These are phyloP conservation scores for Sicyos baderoa DNA, from an alignment of 306 rosid species.

Conservation along the genomic window DNA sequence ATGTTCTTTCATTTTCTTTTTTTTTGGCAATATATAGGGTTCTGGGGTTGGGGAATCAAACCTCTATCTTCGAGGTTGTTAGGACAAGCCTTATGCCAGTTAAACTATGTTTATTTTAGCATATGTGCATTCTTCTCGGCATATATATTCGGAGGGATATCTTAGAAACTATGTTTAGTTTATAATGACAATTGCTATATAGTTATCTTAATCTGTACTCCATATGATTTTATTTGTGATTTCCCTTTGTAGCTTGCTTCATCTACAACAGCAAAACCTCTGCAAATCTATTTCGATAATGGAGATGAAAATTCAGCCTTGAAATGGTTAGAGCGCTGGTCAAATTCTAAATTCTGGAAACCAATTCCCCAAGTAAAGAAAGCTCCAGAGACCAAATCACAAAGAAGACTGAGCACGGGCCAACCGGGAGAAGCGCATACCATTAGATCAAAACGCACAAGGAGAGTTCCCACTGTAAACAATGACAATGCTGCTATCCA, in stretches of 20 bases:
- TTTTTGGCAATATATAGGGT: not conserved
- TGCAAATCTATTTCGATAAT: slow-evolving; percentile 58
- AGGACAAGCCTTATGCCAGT: too few species aligned
- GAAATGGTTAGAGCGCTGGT: slow-evolving; percentile 88
- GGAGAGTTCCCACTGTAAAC: slow-evolving; percentile 54
- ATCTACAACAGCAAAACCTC: slow-evolving; percentile 53
- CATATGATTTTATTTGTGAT: slow-evolving; percentile 25
- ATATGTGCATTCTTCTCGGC: too few species aligned
- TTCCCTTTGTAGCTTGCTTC: slow-evolving; percentile 61
- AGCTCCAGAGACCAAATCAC: slow-evolving; percentile 47
- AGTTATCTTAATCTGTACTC: not conserved
- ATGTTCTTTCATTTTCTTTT: not conserved
- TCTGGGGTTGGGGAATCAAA: too few species aligned
- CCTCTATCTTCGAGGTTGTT: too few species aligned
- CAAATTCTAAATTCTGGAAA: slow-evolving; percentile 66
- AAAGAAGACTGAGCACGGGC: slow-evolving; percentile 46
- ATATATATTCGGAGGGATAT: not conserved
- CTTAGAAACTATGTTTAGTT: not conserved
- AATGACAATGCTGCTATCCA: slow-evolving; percentile 41
- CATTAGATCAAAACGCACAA: slow-evolving; percentile 61
- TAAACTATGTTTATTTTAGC: too few species aligned
- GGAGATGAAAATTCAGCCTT: slow-evolving; percentile 71
- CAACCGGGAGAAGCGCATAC: slow-evolving; percentile 48
- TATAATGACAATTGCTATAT: not conserved
- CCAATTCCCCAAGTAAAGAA: slow-evolving; percentile 74